phyloP scores from a whole-genome alignment of 306 rosid genomes.

The Prunus mongolica region DNA sequence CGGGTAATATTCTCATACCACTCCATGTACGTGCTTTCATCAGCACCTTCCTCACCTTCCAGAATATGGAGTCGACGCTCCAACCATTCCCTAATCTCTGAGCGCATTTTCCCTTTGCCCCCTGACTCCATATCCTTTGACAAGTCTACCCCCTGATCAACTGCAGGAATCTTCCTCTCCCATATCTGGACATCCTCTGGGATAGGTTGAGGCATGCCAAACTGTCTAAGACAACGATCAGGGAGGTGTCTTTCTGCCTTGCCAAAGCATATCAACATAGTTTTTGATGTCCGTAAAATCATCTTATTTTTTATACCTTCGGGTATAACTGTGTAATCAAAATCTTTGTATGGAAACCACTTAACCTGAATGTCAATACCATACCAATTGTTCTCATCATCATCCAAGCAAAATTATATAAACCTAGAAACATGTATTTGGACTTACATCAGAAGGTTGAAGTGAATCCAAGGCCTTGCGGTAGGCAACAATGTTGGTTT shows the following conservation, averaged over 20 bases:
- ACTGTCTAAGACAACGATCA: constrained; percentile 73
- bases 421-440: background rate
- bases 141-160: constrained; percentile 58
- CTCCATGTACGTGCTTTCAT: constrained; percentile 49
- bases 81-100: constrained; percentile 58
- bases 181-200: constrained; percentile 59
- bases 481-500: constrained; percentile 58
- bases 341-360: constrained; percentile 76
- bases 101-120: constrained; percentile 43
- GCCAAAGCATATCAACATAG: constrained; percentile 73
- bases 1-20: constrained; percentile 70
- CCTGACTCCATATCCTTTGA: constrained; percentile 21
- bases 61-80: constrained; percentile 41
- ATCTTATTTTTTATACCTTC: constrained; percentile 48
- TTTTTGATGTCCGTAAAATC: constrained; percentile 53
- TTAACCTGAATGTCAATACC: constrained; percentile 48
- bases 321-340: constrained; percentile 51
- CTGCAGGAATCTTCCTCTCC: constrained; percentile 67
- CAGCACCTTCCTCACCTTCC: constrained; percentile 32
- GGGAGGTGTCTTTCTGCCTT: constrained; percentile 78
- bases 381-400: constrained; percentile 9
- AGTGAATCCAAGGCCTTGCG: constrained; percentile 83
- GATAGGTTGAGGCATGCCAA: constrained; percentile 68
- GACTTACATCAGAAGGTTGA: constrained; percentile 62
- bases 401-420: background rate